Evolutionary conservation across 2,329 filamentous ascomycete species (phyloP), one percentile per base, ranked within the genome.

Genomic region (Colletotrichum trifolii): DNA sequence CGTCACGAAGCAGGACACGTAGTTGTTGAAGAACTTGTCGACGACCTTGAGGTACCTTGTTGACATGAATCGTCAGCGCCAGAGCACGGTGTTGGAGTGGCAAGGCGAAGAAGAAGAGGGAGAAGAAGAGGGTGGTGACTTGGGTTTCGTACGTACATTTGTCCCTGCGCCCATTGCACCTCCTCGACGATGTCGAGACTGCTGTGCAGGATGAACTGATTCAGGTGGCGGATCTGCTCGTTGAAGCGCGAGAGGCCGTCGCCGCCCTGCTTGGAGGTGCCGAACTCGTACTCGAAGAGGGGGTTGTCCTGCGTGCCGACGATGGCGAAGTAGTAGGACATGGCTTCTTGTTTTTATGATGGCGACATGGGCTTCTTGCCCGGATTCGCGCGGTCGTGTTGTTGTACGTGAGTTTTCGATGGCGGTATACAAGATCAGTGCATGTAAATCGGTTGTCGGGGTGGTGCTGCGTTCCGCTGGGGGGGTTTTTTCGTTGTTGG

Each of bases 261-360:
- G 76, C 95, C 95, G 80, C 95, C 94, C 72, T 94, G 91, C 79
- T 97, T 97, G 45, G 93, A 97, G 43, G 95, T 97, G 73, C 96
- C 96, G 77, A 99, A 99, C 76, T 97, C 94, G 79, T 96, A 89
- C 81, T 97, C 95, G 82, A 98, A 99, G 71, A 99, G 87, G 39
- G 96, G 95, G 75, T 95, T 96, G 83, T 99, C 96, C 73, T 93
- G 92, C 25, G 94, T 96, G 75, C 94, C 96, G 77, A 99, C 89
- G 71, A 99, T 97, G 75, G 92, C 92, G 81, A 99, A 98, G 83
- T 97, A 97, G 85, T 98, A 99, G 66, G 94, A 97, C 96, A 98
- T 98, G 69, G 71, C 83, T 69, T 59, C 45, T 17, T 17, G 2
- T 17, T 17, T 47, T 17, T 25, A 25, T 5, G 25, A 25, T 25